Percentiles rank a stretch among this genome's conserved stretches.
Conservation (phyloP, 345 rosid genomes). For the Geranium rotundifolium region DNA sequence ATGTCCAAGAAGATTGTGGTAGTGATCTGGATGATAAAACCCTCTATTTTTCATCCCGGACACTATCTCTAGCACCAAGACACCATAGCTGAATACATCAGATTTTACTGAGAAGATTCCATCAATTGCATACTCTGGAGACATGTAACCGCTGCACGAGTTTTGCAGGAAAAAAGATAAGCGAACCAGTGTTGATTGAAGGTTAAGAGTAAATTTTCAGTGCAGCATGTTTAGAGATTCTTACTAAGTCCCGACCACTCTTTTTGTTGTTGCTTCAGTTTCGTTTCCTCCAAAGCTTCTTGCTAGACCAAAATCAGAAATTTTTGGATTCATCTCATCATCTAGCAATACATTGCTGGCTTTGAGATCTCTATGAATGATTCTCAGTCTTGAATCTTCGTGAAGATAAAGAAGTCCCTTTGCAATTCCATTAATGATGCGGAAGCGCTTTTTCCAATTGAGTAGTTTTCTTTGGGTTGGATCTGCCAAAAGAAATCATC, state of each 20-base stretch:
- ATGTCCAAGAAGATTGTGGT: conserved; percentile 19
- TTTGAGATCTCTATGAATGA: too few relatives aligned
- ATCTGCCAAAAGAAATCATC: conserved; percentile 16
- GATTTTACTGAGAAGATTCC: conserved; percentile 19
- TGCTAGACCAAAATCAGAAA: conserved; percentile 33
- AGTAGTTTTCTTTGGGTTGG: conserved; percentile 9
- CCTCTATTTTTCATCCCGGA: conserved; percentile 24
- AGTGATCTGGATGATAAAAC: conserved; percentile 10
- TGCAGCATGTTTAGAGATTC: conserved; percentile 1
- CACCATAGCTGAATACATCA: conserved; percentile 25
- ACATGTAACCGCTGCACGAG: too few relatives aligned
- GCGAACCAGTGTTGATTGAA: background rate
- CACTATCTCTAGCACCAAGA: conserved; percentile 20
- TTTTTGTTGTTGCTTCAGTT: conserved; percentile 22
- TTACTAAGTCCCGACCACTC: conserved; percentile 43
- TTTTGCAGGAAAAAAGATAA: conserved; percentile 10
- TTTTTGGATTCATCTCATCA: conserved; percentile 19
- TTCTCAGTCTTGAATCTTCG: conserved; percentile 34
- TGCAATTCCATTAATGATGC: conserved; percentile 33
- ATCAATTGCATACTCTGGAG: conserved; percentile 17
- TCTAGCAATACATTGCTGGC: conserved; percentile 26
- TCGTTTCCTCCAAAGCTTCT: conserved; percentile 16
- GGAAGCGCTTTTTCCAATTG: conserved; percentile 18
- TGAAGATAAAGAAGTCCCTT: conserved; percentile 42
- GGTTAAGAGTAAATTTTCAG: background rate